Conservation (phyloP, 192 early-diverging fungal species). For the Jimgerdemannia flammicorona region DNA sequence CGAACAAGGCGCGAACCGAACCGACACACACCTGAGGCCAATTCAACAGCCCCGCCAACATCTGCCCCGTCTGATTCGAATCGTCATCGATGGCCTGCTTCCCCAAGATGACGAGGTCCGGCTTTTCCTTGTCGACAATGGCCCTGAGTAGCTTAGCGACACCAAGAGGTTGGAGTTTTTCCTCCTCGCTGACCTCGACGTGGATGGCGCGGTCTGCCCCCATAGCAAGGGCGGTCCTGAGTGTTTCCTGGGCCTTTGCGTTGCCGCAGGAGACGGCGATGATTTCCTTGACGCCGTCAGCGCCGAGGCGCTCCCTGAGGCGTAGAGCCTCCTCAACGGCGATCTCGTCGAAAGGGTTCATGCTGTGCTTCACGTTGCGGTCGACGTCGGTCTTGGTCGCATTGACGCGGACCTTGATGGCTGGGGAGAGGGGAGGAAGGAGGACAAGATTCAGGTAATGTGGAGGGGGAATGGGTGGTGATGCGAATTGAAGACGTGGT, state of each 20-base stretch:
- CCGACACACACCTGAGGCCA: constrained; percentile 77
- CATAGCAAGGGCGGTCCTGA: constrained; percentile 96
- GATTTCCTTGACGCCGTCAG: constrained; percentile 61
- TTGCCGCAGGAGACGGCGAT: constrained; percentile 88
- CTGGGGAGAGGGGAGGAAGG: constrained; percentile 5
- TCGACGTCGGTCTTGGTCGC: constrained; percentile 85
- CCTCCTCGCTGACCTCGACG: constrained; percentile 75
- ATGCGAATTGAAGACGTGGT: not conserved
- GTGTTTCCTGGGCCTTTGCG: constrained; percentile 84
- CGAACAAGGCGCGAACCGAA: too few relatives aligned
- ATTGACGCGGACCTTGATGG: constrained; percentile 97
- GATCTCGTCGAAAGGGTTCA: constrained; percentile 99
- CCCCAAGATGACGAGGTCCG: constrained; percentile 91
- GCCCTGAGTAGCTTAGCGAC: constrained; percentile 95
- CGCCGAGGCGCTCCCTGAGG: constrained; percentile 72
- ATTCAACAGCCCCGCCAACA: constrained; percentile 92
- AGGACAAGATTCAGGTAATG: not conserved
- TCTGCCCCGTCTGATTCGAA: constrained; percentile 95
- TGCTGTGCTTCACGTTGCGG: constrained; percentile 94
- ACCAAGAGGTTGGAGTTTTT: constrained; percentile 75
- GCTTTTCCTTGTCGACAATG: constrained; percentile 84
- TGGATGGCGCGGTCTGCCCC: constrained; percentile 95
- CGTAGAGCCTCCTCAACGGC: constrained; percentile 95
- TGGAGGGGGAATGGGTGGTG: not conserved
- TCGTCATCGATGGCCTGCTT: constrained; percentile 99